Evolutionary conservation across 2,329 filamentous ascomycete genomes (phyloP), one percentile per base, ranked within the genome.

Genomic region (Aspergillus novofumigatus): DNA sequence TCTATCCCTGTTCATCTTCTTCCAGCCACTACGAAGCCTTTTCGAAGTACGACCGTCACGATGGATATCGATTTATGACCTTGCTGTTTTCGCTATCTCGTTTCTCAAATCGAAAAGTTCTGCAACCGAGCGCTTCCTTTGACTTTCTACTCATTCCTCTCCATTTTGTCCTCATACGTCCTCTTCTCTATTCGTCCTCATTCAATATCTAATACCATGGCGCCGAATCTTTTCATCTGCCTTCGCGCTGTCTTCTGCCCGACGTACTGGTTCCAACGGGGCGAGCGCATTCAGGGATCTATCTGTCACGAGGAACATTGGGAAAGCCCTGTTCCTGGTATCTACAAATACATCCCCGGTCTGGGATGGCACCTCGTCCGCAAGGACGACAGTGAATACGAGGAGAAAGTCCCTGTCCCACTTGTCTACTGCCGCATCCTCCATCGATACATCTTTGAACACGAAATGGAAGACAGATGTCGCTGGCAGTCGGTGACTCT

Each of bases 171-270:
- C 28, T 29, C 4, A 29, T 11, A 10, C 28, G 10, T 28, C 35
- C 45, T 53, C 48, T 55, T 49, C 49, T 53, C 50, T 42, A 25
- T 56, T 44, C 41, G 48, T 44, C n/a, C n/a, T n/a, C 48, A 52
- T 48, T 52, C 49, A 23, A 51, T 54, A 57, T 52, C 28, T 28
- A 29, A 32, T 55, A 42, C 62, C 55, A 81, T 81, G 79, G 76
- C 79, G 45, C 79, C 79, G 59, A 81, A 81, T 64, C 75, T 80
- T 51, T 78, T 80, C 55, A 65, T 81, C 65, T 79, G 77, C 52
- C 72, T 78, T n/a, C 78, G 79, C 55, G 76, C 72, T 52, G 68
- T 78, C 48, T 78, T 80, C 67, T 77, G 75, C 54, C 79, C 79
- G 6, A 69, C 73, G 58, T 79, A 80, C 70, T 81, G 79, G 79